Evolutionary conservation across 202 grass and related monocot genomes (phyloP), one percentile per base, ranked within the genome.

Genomic region (Cymbopogon flexuosus): DNA sequence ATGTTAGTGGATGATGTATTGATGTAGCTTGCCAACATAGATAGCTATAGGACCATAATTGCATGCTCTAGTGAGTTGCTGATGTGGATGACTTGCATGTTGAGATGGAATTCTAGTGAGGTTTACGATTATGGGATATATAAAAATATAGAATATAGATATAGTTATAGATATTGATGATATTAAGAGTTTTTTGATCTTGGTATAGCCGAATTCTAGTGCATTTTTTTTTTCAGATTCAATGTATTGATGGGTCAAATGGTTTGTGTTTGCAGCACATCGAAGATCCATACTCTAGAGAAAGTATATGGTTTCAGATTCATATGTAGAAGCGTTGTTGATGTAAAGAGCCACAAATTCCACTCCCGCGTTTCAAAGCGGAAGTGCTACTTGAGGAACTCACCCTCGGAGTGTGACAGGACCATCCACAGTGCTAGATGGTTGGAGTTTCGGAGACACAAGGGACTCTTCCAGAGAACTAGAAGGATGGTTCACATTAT

Each of bases 381-480:
- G 13, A 91, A 86, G 41, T 77, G 83, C 75, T 73, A 77, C 43
- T 67, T 87, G 33, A 76, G 77, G 78, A 88, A 49, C 61, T 80
- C 79, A 18, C 4, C 34, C 19, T 84, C 19, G 11, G 80, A 86
- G 52, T 78, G 61, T 57, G 76, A 78, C 3, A 90, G 78, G 70
- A 59, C 65, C 9, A 52, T 84, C 61, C 42, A 66, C 31, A 75
- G 51, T 27, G 73, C 46, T 79, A 83, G 81, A 45, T 97, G 89
- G 83, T 36, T 97, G 63, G 94, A 94, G 45, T 91, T 81, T 30
- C 80, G 88, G 78, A 87, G 65, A 23, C 79, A 84, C 34, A 76
- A 42, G 40, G 68, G 72, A 75, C 30, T 49, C 56, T 83, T 78
- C 52, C 84, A 89, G 41, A 92, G 75, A 42, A 79, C 63, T 54